Base-by-base conservation (phyloP, 345 rosid genomes). In the Syzygium jambos region DNA sequence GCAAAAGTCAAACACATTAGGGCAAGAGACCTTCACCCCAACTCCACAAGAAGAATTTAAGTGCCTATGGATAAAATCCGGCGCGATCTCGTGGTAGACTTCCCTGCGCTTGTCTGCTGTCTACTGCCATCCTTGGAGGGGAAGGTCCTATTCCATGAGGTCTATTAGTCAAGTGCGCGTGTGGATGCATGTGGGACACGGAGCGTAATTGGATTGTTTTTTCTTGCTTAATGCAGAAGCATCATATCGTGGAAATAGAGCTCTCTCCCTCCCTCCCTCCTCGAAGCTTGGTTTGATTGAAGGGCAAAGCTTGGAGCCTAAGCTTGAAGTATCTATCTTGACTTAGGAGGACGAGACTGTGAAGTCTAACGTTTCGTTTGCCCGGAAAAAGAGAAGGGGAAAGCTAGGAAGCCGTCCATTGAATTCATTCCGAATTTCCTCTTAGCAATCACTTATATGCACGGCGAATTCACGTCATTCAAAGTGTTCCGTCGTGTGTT, bases 1-100 rank as follows among this genome's bases (percentile, higher is more conserved):
- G 97, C 94, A 96, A 86, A 87, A 97, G 86, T 34, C 92, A 88
- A 91, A 92, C 86, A 94, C 95, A 55, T 93, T 94, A 16, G 96
- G 94, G 89, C 85, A 86, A 78, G 92, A 41, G 88, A 38, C 95
- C 93, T 53, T 84, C 85, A 87, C 51, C 86, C 89, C 78, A 89
- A 95, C 93, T 92, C 61, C 90, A 90, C 87, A 84, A 46, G 23
- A 96, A 93, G 61, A 94, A 93, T 4, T 30, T 52, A 84, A 94
- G 61, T 13, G 93, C 92, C 51, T 94, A 92, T 41, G 87, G 22
- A 88, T 93, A 93, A 55, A 85, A 87, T 16, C 95, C 92, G 52
- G 89, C 90, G 25, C 93, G 93, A 21, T 55, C 59, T 22, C 59
- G 25, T 55, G 22, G 25, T 55, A 21, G 59, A 21, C 54, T 52